A percentile compares a stretch with the other conserved stretches of the same genome.
These are phyloP conservation scores for Yarrowia galli DNA, from an alignment of 1,139 yeast genomes.

Conservation along the genomic window DNA sequence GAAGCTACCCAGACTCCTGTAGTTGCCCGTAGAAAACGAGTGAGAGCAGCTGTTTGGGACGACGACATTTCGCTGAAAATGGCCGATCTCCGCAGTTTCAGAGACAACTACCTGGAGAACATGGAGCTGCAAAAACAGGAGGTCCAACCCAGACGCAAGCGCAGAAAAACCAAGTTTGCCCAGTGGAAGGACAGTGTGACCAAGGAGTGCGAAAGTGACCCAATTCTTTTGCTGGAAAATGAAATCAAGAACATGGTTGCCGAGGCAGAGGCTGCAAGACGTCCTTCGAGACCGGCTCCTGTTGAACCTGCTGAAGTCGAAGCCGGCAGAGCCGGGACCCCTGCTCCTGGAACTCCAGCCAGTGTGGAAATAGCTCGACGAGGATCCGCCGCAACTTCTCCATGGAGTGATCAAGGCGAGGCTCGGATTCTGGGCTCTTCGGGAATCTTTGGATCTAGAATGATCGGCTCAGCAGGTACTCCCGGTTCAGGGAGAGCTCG, in stretches of 20 bases:
- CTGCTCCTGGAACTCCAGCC: background rate
- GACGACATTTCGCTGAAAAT: conserved; percentile 6
- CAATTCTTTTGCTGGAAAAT: background rate
- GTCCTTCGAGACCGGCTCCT: background rate
- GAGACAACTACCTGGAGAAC: conserved; percentile 14
- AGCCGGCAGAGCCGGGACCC: background rate
- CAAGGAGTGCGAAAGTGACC: background rate
- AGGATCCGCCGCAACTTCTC: conserved; percentile 2
- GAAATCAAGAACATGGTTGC: background rate
- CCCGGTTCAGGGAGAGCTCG: conserved; percentile 23
- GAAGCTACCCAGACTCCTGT: conserved; percentile 3
- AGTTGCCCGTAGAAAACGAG: background rate
- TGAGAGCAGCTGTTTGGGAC: background rate
- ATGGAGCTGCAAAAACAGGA: conserved; percentile 2
- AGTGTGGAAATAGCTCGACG: conserved; percentile 10
- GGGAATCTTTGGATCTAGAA: background rate
- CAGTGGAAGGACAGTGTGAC: background rate
- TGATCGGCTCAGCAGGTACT: conserved; percentile 2
- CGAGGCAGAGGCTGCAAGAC: background rate
- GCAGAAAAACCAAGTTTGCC: background rate
- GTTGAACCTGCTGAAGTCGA: background rate
- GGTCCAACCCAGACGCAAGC: background rate
- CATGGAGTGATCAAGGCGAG: conserved; percentile 14
- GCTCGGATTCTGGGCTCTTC: conserved; percentile 6
- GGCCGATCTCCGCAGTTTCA: background rate